Evolutionary conservation across 345 rosid genomes (phyloP).

Genomic region (Laguncularia racemosa): DNA sequence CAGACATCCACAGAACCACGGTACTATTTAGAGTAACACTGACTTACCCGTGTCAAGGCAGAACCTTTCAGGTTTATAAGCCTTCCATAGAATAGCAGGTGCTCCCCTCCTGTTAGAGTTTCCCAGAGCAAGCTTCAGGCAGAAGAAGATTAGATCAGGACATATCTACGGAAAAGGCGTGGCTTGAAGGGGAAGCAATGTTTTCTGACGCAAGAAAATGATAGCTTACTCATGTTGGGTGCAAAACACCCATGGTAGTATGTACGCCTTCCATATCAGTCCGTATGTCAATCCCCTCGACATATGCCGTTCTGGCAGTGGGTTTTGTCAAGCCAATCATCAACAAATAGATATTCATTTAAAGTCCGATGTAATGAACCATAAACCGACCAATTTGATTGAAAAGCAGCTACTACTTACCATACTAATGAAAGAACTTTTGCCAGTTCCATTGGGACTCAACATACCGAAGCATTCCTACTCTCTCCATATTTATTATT

Average conservation of each 20-base stretch:
- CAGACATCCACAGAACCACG: no score
- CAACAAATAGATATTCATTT: constrained; percentile 24
- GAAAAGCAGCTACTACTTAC: constrained; percentile 29
- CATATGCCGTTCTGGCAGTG: constrained; percentile 64
- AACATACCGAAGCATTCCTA: constrained; percentile 97
- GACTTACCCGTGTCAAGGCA: constrained; percentile 49
- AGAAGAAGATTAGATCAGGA: no score
- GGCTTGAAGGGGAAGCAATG: background rate
- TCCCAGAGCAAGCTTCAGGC: constrained; percentile 81
- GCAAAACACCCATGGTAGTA: constrained; percentile 93
- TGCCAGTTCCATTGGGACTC: constrained; percentile 98
- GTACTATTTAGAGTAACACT: no score
- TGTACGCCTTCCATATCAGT: constrained; percentile 74
- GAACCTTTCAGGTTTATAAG: constrained; percentile 87
- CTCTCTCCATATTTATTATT: no score
- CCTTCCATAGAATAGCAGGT: constrained; percentile 87
- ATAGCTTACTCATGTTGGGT: constrained; percentile 86
- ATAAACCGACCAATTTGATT: no score
- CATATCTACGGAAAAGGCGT: no score
- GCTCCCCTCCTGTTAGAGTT: constrained; percentile 85
- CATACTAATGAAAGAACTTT: constrained; percentile 91
- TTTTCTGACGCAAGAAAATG: background rate
- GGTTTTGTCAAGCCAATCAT: constrained; percentile 91
- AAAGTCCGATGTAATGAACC: no score
- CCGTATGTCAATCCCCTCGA: constrained; percentile 64